Percentiles rank a stretch among this genome's conserved stretches.
phyloP scores from a whole-genome alignment of 345 rosid genomes.

The Turnera subulata region DNA sequence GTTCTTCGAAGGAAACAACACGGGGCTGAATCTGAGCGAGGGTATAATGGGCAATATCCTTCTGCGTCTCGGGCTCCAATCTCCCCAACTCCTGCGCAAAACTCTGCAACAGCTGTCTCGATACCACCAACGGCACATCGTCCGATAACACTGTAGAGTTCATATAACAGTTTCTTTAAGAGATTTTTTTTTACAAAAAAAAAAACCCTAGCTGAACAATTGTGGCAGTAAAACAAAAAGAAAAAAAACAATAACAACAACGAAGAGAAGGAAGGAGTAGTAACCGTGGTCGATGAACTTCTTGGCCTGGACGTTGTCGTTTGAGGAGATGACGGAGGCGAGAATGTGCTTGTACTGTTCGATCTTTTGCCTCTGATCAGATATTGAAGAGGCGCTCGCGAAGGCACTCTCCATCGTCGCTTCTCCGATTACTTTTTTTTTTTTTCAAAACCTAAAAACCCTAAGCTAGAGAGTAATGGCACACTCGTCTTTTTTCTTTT shows the following conservation, averaged over 20 bases:
- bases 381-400: constrained; percentile 62
- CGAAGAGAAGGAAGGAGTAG: background rate
- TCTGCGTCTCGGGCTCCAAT: constrained; percentile 71
- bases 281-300: constrained; percentile 84
- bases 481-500: too few species aligned
- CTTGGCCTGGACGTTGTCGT: constrained; percentile 73
- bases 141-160: constrained; percentile 72
- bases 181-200: background rate
- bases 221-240: too few species aligned
- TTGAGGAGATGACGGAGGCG: constrained; percentile 74
- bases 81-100: constrained; percentile 84
- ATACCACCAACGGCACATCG: constrained; percentile 85
- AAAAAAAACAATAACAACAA: background rate
- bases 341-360: constrained; percentile 96
- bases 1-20: constrained; percentile 97
- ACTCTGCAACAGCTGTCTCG: constrained; percentile 88
- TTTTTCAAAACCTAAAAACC: too few species aligned
- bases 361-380: constrained; percentile 96
- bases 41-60: constrained; percentile 84
- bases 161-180: background rate
- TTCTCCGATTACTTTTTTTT: background rate
- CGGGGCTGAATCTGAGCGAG: constrained; percentile 96
- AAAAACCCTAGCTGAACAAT: constrained; percentile 9
- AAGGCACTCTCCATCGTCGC: constrained; percentile 67
- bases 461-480: too few species aligned